phyloP scores from a whole-genome alignment of 345 rosid genomes.

The Citrus maxima region DNA sequence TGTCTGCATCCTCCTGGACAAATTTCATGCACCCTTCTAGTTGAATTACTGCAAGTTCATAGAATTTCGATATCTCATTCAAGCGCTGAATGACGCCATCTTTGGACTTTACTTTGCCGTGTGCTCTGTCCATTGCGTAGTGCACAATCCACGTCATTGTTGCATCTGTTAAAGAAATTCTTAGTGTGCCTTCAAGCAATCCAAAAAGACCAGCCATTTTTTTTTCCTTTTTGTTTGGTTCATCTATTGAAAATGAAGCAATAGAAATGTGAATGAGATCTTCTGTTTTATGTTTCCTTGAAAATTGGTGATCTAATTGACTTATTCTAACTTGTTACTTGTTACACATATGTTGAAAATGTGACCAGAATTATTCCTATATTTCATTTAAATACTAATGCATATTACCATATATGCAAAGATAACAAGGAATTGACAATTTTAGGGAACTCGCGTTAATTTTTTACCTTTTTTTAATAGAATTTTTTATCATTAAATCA shows the following conservation, averaged over 20 bases:
- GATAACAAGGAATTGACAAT: too few relatives aligned
- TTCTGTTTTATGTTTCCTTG: not conserved
- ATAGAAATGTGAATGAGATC: not conserved
- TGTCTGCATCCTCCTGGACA: conserved; percentile 66
- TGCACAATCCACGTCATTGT: conserved; percentile 82
- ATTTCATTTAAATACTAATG: too few relatives aligned
- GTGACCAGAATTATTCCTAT: too few relatives aligned
- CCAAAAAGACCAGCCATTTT: conserved; percentile 45
- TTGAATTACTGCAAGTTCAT: conserved; percentile 76
- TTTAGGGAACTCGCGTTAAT: too few relatives aligned
- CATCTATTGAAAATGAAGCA: not conserved
- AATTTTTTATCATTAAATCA: too few relatives aligned
- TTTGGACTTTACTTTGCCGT: conserved; percentile 61
- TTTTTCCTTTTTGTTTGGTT: not conserved
- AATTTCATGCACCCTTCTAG: conserved; percentile 68
- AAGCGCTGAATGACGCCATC: conserved; percentile 62
- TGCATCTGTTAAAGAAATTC: conserved; percentile 61
- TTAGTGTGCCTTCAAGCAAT: conserved; percentile 48
- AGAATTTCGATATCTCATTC: conserved; percentile 70
- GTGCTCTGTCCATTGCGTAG: conserved; percentile 73
- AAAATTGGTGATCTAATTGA: conserved; percentile 27
- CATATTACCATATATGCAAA: too few relatives aligned
- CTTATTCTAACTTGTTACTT: conserved; percentile 1
- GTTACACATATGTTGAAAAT: too few relatives aligned
- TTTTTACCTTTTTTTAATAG: too few relatives aligned